A percentile compares a stretch with the other conserved stretches of the same genome.
These are phyloP conservation scores for Allomyces javanicus DNA, from an alignment of 192 early-diverging fungal genomes.

Conservation along the genomic window DNA sequence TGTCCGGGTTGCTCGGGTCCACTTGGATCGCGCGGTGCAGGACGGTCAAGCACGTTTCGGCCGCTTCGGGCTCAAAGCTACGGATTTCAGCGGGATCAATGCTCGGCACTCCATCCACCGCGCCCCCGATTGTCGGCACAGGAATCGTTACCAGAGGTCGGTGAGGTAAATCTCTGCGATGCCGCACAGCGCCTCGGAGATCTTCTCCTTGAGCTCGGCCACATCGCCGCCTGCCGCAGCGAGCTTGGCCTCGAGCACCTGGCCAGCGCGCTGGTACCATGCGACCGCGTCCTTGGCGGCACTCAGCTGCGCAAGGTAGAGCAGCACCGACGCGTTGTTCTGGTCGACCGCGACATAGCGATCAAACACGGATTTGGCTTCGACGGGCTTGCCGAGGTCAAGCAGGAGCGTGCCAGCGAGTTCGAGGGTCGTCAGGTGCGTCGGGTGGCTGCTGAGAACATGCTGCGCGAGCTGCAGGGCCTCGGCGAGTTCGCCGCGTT, in stretches of 20 bases:
- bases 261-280: conserved; percentile 19
- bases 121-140: not conserved
- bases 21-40: conserved; percentile 42
- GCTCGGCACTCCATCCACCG: not conserved
- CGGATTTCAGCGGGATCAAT: not conserved
- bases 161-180: conserved; percentile 96
- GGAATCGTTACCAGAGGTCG: conserved; percentile 65
- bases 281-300: conserved; percentile 16
- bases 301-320: conserved; percentile 15
- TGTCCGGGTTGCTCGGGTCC: conserved; percentile 58
- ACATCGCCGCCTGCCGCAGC: conserved; percentile 15
- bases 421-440: not conserved
- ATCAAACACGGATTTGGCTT: not conserved
- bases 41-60: conserved; percentile 58
- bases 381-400: not conserved
- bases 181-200: conserved; percentile 69
- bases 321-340: not conserved
- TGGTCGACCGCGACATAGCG: not conserved
- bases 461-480: not conserved
- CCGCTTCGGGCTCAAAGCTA: conserved; percentile 72
- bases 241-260: conserved; percentile 16
- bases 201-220: conserved; percentile 32
- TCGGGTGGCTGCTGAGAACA: not conserved
- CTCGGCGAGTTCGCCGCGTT: too few species aligned
- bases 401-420: not conserved